Conservation (phyloP, 2,329 filamentous ascomycete genomes). For the Pseudogymnoascus sp. region DNA sequence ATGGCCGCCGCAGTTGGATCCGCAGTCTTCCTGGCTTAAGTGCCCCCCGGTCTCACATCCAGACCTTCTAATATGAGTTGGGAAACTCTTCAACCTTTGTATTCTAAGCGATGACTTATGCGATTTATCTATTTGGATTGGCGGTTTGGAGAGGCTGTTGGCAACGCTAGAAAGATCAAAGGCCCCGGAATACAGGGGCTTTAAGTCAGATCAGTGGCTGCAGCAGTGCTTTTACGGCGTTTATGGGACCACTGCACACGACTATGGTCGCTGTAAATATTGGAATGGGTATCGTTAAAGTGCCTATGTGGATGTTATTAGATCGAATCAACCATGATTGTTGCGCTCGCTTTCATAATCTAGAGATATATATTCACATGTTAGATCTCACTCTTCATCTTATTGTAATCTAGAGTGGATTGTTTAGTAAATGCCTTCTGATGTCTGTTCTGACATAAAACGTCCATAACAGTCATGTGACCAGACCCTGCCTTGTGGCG, state of each 20-base stretch:
- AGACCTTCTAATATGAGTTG: neutral
- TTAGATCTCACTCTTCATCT: neutral
- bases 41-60: neutral
- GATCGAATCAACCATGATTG: neutral
- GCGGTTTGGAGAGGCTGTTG: neutral
- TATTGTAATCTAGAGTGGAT: neutral
- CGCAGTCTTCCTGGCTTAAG: slow-evolving; percentile 19
- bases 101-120: neutral
- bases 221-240: neutral
- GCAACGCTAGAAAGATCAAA: neutral
- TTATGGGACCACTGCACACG: neutral
- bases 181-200: neutral
- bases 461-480: neutral
- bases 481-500: neutral
- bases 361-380: neutral
- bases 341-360: neutral
- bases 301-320: neutral
- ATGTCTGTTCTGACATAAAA: neutral
- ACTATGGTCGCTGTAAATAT: slow-evolving; percentile 2
- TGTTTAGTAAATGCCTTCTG: neutral
- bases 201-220: neutral
- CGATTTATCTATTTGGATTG: neutral
- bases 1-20: slow-evolving; percentile 25
- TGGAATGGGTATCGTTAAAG: neutral
- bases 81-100: neutral